Conservation (phyloP, 1,284 basidiomycete species). For the Stygiomarasmius scandens region DNA sequence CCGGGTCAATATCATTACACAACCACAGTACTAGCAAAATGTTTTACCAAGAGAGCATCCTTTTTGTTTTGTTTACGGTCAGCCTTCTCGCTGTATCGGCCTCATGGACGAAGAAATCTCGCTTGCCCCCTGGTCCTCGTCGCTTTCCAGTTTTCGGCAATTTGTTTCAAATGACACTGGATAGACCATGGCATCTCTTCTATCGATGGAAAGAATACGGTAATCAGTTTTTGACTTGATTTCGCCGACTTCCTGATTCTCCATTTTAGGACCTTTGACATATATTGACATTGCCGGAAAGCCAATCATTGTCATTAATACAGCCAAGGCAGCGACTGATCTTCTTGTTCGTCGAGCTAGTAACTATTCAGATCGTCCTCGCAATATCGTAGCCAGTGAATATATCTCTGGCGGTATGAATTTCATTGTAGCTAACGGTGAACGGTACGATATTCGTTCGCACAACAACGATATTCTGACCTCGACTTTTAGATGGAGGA, state of each 20-base stretch:
- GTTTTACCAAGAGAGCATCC: too few species aligned
- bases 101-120: neutral
- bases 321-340: neutral
- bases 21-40: too few species aligned
- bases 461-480: neutral
- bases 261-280: neutral
- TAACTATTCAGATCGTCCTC: neutral
- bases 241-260: neutral
- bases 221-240: neutral
- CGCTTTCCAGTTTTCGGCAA: neutral
- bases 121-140: neutral
- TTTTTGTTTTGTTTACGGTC: too few species aligned
- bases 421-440: neutral
- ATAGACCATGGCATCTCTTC: neutral
- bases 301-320: neutral
- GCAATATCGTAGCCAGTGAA: neutral
- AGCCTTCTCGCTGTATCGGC: too few species aligned
- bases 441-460: neutral
- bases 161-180: neutral
- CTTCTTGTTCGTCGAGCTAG: neutral
- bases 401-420: neutral
- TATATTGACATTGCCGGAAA: neutral
- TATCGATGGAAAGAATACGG: neutral
- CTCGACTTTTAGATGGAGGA: conserved; percentile 8
- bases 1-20: too few species aligned